Evolutionary conservation across 352 stramenopile species (phyloP), one percentile per base, ranked within the genome.

Genomic region (Pythium vanterpoolii): DNA sequence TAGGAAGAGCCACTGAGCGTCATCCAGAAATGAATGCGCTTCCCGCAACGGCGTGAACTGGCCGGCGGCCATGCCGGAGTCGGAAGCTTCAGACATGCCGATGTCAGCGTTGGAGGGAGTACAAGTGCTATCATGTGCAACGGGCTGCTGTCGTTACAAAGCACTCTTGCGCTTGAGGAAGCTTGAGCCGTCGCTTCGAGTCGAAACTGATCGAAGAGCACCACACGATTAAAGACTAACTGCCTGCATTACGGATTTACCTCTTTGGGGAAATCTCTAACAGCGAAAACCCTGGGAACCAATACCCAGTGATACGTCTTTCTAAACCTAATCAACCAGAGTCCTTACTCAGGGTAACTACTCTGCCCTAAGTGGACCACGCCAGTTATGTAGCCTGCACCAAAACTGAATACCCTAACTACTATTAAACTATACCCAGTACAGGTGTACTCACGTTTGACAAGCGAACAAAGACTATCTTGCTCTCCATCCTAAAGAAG

Each of bases 301-400:
- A 11, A 26, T 44, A 30, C 14, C 48, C 48, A 7, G 11, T 18
- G 13, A 10, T 42, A 23, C 16, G 40, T 23, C 26, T 9, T 54
- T 10, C 47, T 54, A 54, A 11, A 31, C 23, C 49, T 45, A 30
- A 33, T 56, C 28, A 10, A 36, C 50, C 30, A 28, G 36, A 57
- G 50, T 57, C 50, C 46, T 47, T 16, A 57, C 38, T 47, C 47
- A 57, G 34, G 50, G 50, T 57, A 57, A 47, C 50, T 56, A 21
- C 19, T 19, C 21, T 57, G 47, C 33, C 50, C 36, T 57, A 57
- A 57, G 50, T 57, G 36, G 19, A 27, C 50, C 50, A 57, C 50
- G 47, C 50, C 33, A 57, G 21, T 57, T 57, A 57, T 57, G 36
- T 57, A 57, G 5, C 49, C 49, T 56, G 46, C 33, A 57, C 49